Conservation (phyloP, 768 basidiomycete species). For the Auricularia sp. region DNA sequence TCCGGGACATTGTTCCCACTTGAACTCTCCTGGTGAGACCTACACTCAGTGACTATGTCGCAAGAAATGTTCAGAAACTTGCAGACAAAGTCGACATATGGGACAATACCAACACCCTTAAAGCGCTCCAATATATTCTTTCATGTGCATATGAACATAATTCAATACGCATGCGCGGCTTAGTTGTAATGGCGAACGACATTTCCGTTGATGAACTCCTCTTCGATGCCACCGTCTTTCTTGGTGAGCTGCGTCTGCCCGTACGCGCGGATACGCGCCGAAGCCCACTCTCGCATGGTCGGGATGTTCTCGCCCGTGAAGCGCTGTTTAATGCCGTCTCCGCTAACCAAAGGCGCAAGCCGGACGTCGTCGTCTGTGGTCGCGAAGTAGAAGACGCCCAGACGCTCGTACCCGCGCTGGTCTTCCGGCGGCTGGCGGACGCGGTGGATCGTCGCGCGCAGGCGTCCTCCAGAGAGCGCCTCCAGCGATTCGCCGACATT, state of each 20-base stretch:
- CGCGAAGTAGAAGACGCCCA: conserved; percentile 28
- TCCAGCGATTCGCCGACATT: conserved; percentile 28
- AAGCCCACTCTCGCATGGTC: conserved; percentile 23
- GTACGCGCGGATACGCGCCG: conserved; percentile 22
- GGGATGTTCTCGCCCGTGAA: conserved; percentile 16
- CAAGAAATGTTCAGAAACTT: no score
- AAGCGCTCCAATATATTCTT: no score
- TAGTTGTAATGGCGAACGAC: conserved; percentile 26
- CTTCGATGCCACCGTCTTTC: conserved; percentile 20
- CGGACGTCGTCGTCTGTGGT: conserved; percentile 23
- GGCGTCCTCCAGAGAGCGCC: conserved; percentile 27
- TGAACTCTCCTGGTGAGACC: no score
- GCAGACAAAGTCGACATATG: no score
- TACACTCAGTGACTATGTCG: no score
- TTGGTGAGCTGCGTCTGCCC: conserved; percentile 23
- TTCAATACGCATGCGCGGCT: neutral
- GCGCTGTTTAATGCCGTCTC: conserved; percentile 23
- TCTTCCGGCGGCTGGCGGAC: conserved; percentile 28
- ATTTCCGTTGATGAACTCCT: conserved; percentile 24
- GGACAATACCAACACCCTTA: no score
- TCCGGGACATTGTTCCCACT: no score
- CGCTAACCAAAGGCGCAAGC: conserved; percentile 20
- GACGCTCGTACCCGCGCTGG: conserved; percentile 24
- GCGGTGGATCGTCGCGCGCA: conserved; percentile 29
- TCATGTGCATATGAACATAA: no score